These are phyloP conservation scores for Aspergillus fijiensis DNA, from an alignment of 2,329 filamentous ascomycete genomes.

Conservation along the genomic window DNA sequence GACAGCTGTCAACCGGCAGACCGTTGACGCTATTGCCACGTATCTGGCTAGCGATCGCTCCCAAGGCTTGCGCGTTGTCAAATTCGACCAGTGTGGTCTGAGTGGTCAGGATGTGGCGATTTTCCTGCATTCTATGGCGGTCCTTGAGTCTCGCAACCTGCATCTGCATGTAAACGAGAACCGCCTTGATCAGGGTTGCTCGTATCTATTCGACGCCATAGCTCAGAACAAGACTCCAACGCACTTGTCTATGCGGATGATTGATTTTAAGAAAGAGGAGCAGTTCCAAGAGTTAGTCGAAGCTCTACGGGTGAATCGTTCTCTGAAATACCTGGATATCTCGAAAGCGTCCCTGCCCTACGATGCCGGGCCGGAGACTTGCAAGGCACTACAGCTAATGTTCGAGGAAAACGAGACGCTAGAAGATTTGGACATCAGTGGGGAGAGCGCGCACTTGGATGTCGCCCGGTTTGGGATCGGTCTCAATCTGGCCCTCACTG, in stretches of 20 bases:
- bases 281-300: conserved; percentile 64
- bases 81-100: conserved; percentile 66
- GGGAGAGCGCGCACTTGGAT: conserved; percentile 70
- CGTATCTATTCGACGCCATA: conserved; percentile 45
- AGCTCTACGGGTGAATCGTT: conserved; percentile 62
- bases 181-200: conserved; percentile 46
- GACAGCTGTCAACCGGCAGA: conserved; percentile 61
- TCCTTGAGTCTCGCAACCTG: conserved; percentile 55
- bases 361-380: conserved; percentile 67
- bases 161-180: conserved; percentile 68
- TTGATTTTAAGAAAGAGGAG: conserved; percentile 66
- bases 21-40: conserved; percentile 63
- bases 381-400: conserved; percentile 61
- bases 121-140: conserved; percentile 63
- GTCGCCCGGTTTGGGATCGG: conserved; percentile 68
- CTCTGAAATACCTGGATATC: conserved; percentile 65
- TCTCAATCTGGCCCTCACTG: conserved; percentile 64
- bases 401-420: conserved; percentile 67
- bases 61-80: conserved; percentile 59
- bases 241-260: conserved; percentile 64
- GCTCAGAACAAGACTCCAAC: conserved; percentile 58
- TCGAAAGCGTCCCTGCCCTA: conserved; percentile 69
- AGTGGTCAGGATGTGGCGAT: conserved; percentile 64
- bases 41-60: conserved; percentile 65
- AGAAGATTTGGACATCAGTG: conserved; percentile 67